Base-by-base conservation (phyloP, 2,329 filamentous ascomycete species). In the Monilinia aucupariae region DNA sequence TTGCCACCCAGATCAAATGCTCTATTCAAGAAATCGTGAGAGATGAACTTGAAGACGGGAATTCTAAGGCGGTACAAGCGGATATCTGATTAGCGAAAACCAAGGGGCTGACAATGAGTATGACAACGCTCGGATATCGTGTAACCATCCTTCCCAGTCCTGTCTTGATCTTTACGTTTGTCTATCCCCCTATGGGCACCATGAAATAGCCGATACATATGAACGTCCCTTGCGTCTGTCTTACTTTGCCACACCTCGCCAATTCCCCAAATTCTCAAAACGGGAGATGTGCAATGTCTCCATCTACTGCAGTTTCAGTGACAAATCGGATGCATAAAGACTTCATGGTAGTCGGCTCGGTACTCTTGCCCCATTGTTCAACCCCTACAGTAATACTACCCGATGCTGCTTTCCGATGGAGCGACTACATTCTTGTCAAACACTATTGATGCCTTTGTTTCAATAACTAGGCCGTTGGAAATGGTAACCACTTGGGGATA, bases 191-290 rank as follows among this genome's bases (percentile, higher is more conserved):
- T 13, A 32, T 34, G 15, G 30, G 22, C 27, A 45, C 39, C 53
- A 45, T 27, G n/a, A 56, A 56, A 47, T 56, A 56, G 30, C 41
- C 45, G n/a, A 22, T 32, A 47, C n/a, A 58, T 20, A 58, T 25
- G n/a, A 47, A 58, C 30, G 54, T 58, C 41, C 43, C 54, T 47
- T 34, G 54, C 27, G 30, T 58, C 47, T 47, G 41, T 56, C 54
- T 56, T 13, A 47, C 41, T 32, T 27, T 56, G 27, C 12, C 53
- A 17, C 53, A 55, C 39, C 6, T 43, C 39, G 39, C 39, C 15
- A 43, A 15, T 17, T 43, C 39, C n/a, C n/a, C n/a, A n/a, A n/a
- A n/a, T n/a, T n/a, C n/a, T n/a, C 12, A 43, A 7, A 43, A 13
- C 34, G 10, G 34, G 7, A 45, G 52, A 47, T 47, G 20, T 56